phyloP scores from a whole-genome alignment of 805 yeast species.

The Pichia membranifaciens region DNA sequence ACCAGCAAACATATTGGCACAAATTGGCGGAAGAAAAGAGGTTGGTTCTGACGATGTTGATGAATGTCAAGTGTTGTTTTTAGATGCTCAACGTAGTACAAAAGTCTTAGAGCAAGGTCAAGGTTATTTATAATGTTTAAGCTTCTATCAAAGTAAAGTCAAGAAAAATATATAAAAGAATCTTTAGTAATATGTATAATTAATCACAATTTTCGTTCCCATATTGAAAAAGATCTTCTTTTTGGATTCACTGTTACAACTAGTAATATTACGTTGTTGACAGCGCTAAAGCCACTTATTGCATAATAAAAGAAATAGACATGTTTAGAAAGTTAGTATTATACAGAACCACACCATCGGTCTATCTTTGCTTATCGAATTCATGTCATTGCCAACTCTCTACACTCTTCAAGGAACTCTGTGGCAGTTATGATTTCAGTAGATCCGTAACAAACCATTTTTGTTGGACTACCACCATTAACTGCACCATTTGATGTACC shows the following conservation, averaged over 20 bases:
- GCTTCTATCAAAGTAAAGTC: not conserved
- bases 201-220: too few species aligned
- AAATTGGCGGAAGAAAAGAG: slow-evolving; percentile 62
- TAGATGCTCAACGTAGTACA: slow-evolving; percentile 87
- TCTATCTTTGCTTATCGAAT: too few species aligned
- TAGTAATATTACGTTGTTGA: too few species aligned
- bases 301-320: not conserved
- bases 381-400: slow-evolving; percentile 35
- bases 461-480: slow-evolving; percentile 25
- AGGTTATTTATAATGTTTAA: slow-evolving; percentile 21
- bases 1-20: slow-evolving; percentile 81
- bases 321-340: not conserved
- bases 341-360: too few species aligned
- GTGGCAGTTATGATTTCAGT: slow-evolving; percentile 68
- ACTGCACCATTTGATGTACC: slow-evolving; percentile 8
- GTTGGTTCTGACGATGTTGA: slow-evolving; percentile 74
- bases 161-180: too few species aligned
- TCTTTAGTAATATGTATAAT: too few species aligned
- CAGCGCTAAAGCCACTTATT: too few species aligned
- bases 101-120: slow-evolving; percentile 62
- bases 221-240: too few species aligned
- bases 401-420: slow-evolving; percentile 63
- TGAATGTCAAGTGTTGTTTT: slow-evolving; percentile 77
- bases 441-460: slow-evolving; percentile 78
- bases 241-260: too few species aligned